A percentile compares a stretch with the other conserved stretches of the same genome.
Conservation (phyloP, 345 rosid species). For the Mangifera indica region DNA sequence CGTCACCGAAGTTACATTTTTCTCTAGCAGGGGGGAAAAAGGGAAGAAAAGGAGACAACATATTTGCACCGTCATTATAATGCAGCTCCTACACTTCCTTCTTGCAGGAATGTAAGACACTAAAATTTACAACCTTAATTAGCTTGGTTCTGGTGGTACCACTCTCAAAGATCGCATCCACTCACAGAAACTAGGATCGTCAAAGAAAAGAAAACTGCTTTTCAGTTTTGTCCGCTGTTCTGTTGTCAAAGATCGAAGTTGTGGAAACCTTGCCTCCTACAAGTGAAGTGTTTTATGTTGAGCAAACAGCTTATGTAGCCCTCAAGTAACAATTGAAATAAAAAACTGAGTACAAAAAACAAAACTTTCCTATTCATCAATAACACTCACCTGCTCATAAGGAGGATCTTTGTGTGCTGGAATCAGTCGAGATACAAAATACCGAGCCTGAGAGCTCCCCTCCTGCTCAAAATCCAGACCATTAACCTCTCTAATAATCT, state of each 20-base stretch:
- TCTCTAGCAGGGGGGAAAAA: background rate
- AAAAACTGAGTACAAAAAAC: background rate
- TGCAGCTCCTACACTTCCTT: constrained; percentile 5
- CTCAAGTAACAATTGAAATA: background rate
- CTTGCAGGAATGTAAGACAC: background rate
- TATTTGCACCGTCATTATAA: background rate
- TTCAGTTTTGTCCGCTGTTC: constrained; percentile 74
- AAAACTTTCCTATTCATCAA: background rate
- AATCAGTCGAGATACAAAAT: constrained; percentile 84
- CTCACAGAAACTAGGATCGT: constrained; percentile 89
- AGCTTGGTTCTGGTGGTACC: constrained; percentile 72
- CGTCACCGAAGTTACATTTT: constrained; percentile 9
- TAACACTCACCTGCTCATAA: constrained; percentile 73
- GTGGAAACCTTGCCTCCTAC: constrained; percentile 95
- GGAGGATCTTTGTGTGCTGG: constrained; percentile 99
- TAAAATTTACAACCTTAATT: background rate
- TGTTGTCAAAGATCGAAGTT: constrained; percentile 59
- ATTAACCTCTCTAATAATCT: constrained; percentile 6
- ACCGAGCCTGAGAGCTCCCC: constrained; percentile 93
- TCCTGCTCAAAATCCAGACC: constrained; percentile 52
- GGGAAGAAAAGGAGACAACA: background rate
- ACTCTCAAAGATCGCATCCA: constrained; percentile 83
- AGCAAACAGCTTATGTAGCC: background rate
- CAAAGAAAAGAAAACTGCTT: constrained; percentile 81
- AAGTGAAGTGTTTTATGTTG: background rate